Base-by-base conservation (phyloP, 2,329 filamentous ascomycete species). In the Fusarium subtropicale region DNA sequence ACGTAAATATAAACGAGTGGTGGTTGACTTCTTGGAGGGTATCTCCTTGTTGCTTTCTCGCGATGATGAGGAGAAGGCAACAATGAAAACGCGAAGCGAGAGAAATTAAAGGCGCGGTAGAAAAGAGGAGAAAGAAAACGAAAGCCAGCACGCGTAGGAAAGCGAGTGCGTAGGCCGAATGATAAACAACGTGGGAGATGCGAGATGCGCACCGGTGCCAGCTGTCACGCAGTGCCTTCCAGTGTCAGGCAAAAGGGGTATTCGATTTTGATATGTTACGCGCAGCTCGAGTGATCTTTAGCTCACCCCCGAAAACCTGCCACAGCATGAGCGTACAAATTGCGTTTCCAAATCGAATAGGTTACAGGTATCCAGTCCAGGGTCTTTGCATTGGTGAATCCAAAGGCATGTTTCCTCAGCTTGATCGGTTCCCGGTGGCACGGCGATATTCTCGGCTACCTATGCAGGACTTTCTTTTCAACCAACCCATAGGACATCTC, bases 311-410 rank as follows among this genome's bases (percentile, higher is more conserved):
- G 18, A 28, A 36, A 60, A 34, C 61, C 67, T 74, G 58, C 34
- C 64, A 73, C 71, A 69, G 13, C 60, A 67, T 64, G 56, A 47
- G 57, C 36, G 68, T 54, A 72, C 70, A 64, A 50, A 41, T 41
- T 51, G 68, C 47, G 55, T 59, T 59, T 57, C 28, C 31, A 63
- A 56, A 51, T 58, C 56, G 51, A 51, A 60, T 68, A 54, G 46
- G 51, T 62, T 66, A 66, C 53, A 59, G 54, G 42, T 52, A 47
- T 52, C 51, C 54, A 20, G 30, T 36, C 34, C 44, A 34, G 28
- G 38, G 39, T 51, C 46, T 48, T 58, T 46, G 41, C 16, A 20
- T 26, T 48, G 41, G 33, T 36, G 31, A 36, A 46, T 30, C 34
- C 34, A 33, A 45, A 39, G 26, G 33, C 47, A 24, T 60, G 52